Conservation (phyloP, 148 eudicot genomes). For the Nepenthes gracilis region DNA sequence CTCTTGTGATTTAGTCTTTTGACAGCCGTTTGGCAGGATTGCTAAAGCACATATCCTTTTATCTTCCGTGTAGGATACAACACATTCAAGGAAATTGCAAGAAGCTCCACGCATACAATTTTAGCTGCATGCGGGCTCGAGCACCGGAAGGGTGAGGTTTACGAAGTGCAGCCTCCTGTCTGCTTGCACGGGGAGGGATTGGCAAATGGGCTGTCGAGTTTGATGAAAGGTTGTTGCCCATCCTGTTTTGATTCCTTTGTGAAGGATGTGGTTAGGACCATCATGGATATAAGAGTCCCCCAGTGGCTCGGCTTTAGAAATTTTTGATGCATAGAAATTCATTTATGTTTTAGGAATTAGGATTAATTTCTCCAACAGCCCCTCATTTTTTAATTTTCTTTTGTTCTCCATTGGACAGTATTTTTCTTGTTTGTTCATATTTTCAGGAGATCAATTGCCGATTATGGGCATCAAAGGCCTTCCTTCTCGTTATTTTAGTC, state of each 20-base stretch:
- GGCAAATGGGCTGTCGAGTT: constrained; percentile 19
- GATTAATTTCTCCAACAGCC: not conserved
- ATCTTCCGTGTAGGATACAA: constrained; percentile 28
- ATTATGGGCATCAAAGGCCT: no score
- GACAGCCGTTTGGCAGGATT: no score
- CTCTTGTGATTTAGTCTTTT: no score
- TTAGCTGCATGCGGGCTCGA: constrained; percentile 48
- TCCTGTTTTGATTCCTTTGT: constrained; percentile 45
- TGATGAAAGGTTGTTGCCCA: constrained; percentile 29
- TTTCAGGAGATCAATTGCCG: no score
- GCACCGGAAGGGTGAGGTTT: constrained; percentile 17
- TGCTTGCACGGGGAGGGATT: constrained; percentile 21
- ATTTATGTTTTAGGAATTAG: not conserved
- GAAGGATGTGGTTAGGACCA: constrained; percentile 26
- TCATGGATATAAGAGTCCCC: constrained; percentile 15
- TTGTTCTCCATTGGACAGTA: no score
- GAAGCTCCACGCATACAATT: constrained; percentile 34
- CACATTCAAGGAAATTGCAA: constrained; percentile 36
- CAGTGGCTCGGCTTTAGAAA: constrained; percentile 16
- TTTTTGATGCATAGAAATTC: not conserved
- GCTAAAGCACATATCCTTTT: not conserved
- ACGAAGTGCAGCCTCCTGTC: constrained; percentile 19
- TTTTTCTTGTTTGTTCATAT: no score
- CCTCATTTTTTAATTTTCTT: no score
- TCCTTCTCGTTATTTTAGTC: no score